Conservation (phyloP, 169 alveolate species). For the Plasmodium gaboni region DNA sequence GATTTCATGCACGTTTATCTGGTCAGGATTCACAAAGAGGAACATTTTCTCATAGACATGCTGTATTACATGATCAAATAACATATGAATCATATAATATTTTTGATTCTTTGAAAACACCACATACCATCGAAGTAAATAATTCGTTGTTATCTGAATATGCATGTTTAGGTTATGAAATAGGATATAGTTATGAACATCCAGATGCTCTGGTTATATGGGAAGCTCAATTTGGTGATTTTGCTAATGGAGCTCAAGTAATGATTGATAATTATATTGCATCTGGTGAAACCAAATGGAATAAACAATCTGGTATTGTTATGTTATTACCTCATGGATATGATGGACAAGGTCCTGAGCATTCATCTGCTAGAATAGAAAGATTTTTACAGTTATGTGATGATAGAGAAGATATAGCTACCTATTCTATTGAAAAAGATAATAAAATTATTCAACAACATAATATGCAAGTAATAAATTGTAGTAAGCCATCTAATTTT, state of each 20-base stretch:
- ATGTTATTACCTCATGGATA: slow-evolving; percentile 96
- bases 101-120: slow-evolving; percentile 69
- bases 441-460: slow-evolving; percentile 78
- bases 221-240: slow-evolving; percentile 98
- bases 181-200: slow-evolving; percentile 94
- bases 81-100: slow-evolving; percentile 81
- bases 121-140: slow-evolving; percentile 80
- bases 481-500: slow-evolving; percentile 92
- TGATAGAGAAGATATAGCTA: slow-evolving; percentile 85
- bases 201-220: slow-evolving; percentile 93
- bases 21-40: slow-evolving; percentile 98
- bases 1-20: slow-evolving; percentile 92
- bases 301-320: slow-evolving; percentile 89
- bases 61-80: slow-evolving; percentile 92
- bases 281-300: slow-evolving; percentile 96
- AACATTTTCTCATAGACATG: slow-evolving; percentile 97
- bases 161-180: slow-evolving; percentile 95
- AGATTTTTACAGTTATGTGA: slow-evolving; percentile 89
- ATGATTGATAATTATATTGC: slow-evolving; percentile 94
- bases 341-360: slow-evolving; percentile 98
- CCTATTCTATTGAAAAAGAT: slow-evolving; percentile 74
- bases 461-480: slow-evolving; percentile 90
- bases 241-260: slow-evolving; percentile 96
- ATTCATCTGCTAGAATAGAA: slow-evolving; percentile 93
- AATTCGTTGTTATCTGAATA: slow-evolving; percentile 94